Base-by-base conservation (phyloP, 768 basidiomycete species). In the Lanmaoa pseudosensibilis region DNA sequence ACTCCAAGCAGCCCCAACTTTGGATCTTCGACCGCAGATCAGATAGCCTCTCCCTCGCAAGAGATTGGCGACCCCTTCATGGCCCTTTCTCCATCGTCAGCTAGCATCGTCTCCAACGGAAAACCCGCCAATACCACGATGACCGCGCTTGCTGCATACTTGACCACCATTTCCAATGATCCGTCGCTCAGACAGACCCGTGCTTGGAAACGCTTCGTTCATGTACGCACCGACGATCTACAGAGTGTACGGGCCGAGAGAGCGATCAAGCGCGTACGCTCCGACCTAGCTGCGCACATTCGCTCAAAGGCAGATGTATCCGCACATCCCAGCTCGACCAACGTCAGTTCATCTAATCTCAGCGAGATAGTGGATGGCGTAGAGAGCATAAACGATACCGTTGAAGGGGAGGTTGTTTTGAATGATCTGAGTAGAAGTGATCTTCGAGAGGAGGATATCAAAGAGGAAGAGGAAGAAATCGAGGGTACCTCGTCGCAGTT, bases 241-340 rank as follows among this genome's bases (percentile, higher is more conserved):
- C 87, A 94, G 75, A 93, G 91, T 63, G 86, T 87, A 7, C 84
- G 92, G 43, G 85, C 90, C 39, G 92, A 94, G 75, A 80, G 91
- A 60, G 88, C 92, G 5, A 89, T 94, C 73, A 92, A 93, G 75
- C 85, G 90, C 30, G 90, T 92, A 19, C 78, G 91, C 52, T 92
- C 89, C 44, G 93, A 95, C 74, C 76, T 92, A 21, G 90, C 88
- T 11, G 85, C 85, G 12, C 91, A 94, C 65, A 72, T 79, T 52
- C 74, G 82, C 43, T 72, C 76, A 18, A 76, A 61, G 66, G 53
- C 47, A 49, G 75, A 62, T 37, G 37, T 65, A 11, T 56, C 73
- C 2, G 54, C 68, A 16, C 61, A 56, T 9, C 59, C 59, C 25
- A 57, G 56, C 49, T 67, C 67, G 25, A 55, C 60, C 40, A 62